Conservation (phyloP, 129 eudicot species). For the Sambucus nigra region DNA sequence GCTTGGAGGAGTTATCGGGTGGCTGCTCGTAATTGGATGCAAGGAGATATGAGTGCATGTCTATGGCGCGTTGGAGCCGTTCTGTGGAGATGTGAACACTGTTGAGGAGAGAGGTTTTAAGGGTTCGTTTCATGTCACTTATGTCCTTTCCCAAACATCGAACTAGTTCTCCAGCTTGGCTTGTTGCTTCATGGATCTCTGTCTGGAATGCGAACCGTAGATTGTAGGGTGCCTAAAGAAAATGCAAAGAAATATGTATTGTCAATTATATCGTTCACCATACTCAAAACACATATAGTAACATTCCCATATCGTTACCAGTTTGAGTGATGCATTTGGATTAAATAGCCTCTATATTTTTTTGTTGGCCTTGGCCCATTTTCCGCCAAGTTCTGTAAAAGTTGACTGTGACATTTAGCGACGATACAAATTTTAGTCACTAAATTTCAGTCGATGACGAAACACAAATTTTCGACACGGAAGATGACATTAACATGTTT, state of each 20-base stretch:
- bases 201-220: constrained; percentile 38
- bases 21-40: constrained; percentile 24
- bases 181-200: constrained; percentile 58
- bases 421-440: too few relatives aligned
- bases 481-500: too few relatives aligned
- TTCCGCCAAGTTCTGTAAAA: too few relatives aligned
- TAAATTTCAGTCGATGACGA: too few relatives aligned
- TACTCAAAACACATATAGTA: too few relatives aligned
- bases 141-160: constrained; percentile 50
- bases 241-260: neutral
- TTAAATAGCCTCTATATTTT: too few relatives aligned
- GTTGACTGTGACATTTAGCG: too few relatives aligned
- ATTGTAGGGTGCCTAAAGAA: constrained; percentile 49
- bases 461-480: too few relatives aligned
- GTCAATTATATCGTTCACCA: neutral
- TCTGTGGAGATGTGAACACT: constrained; percentile 39
- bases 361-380: too few relatives aligned
- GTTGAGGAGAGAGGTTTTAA: constrained; percentile 27
- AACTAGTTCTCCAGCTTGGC: constrained; percentile 46
- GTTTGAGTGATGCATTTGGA: too few relatives aligned
- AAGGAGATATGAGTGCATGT: constrained; percentile 41
- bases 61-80: constrained; percentile 44
- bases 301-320: too few relatives aligned
- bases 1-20: constrained; percentile 20
- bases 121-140: constrained; percentile 40